Evolutionary conservation across 495 filamentous ascomycete genomes (phyloP).

Genomic region (Cercophora newfieldiana): DNA sequence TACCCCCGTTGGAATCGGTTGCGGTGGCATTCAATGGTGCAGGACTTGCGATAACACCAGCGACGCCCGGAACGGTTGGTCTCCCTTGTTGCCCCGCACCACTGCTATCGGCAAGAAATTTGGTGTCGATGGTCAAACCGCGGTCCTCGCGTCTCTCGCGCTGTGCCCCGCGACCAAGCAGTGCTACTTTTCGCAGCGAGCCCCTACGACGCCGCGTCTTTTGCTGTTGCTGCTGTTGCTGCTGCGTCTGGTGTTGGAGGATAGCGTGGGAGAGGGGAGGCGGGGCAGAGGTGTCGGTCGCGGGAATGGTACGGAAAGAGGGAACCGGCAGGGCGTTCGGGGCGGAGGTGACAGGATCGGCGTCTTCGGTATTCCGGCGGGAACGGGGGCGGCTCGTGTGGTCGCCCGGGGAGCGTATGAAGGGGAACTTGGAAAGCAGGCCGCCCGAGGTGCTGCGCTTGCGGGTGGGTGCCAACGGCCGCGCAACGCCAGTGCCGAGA

Average conservation of each 20-base stretch:
- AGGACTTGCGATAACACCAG: neutral
- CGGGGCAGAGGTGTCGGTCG: constrained; percentile 37
- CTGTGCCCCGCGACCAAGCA: constrained; percentile 68
- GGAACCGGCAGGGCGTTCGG: constrained; percentile 27
- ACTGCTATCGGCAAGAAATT: constrained; percentile 20
- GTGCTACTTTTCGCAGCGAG: constrained; percentile 75
- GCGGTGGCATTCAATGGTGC: neutral
- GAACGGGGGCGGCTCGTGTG: constrained; percentile 41
- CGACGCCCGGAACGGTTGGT: neutral
- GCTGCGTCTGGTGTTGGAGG: constrained; percentile 48
- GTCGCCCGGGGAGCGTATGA: constrained; percentile 56
- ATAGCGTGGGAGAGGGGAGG: constrained; percentile 47
- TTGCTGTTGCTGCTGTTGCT: constrained; percentile 64
- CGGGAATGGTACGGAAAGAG: constrained; percentile 30
- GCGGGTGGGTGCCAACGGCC: constrained; percentile 24
- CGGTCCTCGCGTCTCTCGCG: constrained; percentile 56
- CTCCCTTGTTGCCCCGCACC: constrained; percentile 1
- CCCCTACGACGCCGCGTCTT: constrained; percentile 75
- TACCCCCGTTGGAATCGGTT: neutral
- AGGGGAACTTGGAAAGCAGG: constrained; percentile 61
- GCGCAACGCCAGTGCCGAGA: constrained; percentile 21
- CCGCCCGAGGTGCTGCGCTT: constrained; percentile 50
- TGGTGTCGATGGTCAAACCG: constrained; percentile 45
- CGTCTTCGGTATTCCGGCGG: constrained; percentile 42
- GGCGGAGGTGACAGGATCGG: constrained; percentile 18